Evolutionary conservation across 2,329 filamentous ascomycete genomes (phyloP).

Genomic region (Penicillium sp.): DNA sequence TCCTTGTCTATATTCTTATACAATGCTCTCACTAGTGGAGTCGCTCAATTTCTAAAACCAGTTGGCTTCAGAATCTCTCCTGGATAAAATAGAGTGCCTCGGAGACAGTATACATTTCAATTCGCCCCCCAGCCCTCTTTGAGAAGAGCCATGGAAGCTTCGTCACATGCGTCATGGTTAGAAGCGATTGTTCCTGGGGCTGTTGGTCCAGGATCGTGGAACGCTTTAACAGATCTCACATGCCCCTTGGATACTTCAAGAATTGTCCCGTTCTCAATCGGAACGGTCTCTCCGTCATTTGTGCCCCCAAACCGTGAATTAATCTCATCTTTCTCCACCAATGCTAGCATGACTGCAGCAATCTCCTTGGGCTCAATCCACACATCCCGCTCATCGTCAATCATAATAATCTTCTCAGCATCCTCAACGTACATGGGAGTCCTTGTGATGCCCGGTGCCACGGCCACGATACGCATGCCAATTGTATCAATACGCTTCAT

Average conservation of each 20-base stretch:
- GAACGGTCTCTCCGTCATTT: slow-evolving; percentile 21
- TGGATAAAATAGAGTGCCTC: no score
- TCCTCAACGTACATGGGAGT: slow-evolving; percentile 58
- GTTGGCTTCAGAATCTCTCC: no score
- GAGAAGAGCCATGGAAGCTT: no score
- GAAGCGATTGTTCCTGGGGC: background rate
- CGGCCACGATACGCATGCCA: slow-evolving; percentile 57
- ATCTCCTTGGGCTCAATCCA: slow-evolving; percentile 60
- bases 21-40: no score
- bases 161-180: no score
- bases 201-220: slow-evolving; percentile 51
- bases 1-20: no score
- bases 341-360: slow-evolving; percentile 54
- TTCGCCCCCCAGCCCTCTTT: no score
- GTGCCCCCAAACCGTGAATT: slow-evolving; percentile 29
- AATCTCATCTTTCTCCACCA: slow-evolving; percentile 47
- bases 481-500: slow-evolving; percentile 47
- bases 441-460: slow-evolving; percentile 58
- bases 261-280: slow-evolving; percentile 48
- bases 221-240: slow-evolving; percentile 47
- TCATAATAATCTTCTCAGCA: slow-evolving; percentile 49
- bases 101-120: no score
- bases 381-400: slow-evolving; percentile 41
- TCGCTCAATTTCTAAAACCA: no score
- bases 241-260: slow-evolving; percentile 52